A percentile compares a stretch with the other conserved stretches of the same genome.
phyloP scores from a whole-genome alignment of 169 alveolate genomes.

The Eimeria zaria region DNA sequence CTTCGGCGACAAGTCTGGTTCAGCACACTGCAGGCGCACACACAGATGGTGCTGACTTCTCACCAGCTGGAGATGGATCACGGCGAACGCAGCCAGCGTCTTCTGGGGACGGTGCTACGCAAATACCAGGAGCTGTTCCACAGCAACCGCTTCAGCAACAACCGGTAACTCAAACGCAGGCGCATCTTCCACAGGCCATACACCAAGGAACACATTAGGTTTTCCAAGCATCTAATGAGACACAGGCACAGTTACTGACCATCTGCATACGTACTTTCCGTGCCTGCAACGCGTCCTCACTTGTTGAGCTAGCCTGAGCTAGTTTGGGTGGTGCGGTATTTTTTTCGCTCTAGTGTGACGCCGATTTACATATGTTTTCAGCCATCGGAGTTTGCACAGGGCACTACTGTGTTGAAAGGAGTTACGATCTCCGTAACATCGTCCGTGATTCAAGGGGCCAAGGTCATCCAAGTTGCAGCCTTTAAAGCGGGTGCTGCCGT shows the following conservation, averaged over 20 bases:
- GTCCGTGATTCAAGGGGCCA: constrained; percentile 9
- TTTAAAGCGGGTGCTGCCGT: constrained; percentile 40
- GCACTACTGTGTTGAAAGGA: constrained; percentile 63
- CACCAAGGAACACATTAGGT: not conserved
- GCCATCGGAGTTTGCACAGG: constrained; percentile 45
- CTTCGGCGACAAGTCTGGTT: not conserved
- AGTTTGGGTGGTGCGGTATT: too few species aligned
- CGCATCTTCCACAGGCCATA: not conserved
- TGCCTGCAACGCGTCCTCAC: not conserved
- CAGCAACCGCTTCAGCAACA: not conserved
- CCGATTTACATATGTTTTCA: not conserved
- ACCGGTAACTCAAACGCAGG: not conserved
- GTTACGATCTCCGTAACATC: constrained; percentile 31
- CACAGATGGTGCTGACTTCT: not conserved
- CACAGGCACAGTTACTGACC: not conserved
- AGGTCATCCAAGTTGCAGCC: constrained; percentile 57
- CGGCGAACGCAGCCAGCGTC: not conserved
- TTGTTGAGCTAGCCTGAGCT: not conserved
- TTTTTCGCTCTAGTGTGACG: not conserved
- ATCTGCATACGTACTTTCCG: not conserved
- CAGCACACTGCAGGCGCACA: constrained; percentile 17
- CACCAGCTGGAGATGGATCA: not conserved
- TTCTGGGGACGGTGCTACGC: constrained; percentile 1
- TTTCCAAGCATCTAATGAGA: not conserved
- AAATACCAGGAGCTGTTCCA: not conserved